These are phyloP conservation scores for Aspergillus sp. DNA, from an alignment of 2,329 filamentous ascomycete genomes.

Conservation along the genomic window DNA sequence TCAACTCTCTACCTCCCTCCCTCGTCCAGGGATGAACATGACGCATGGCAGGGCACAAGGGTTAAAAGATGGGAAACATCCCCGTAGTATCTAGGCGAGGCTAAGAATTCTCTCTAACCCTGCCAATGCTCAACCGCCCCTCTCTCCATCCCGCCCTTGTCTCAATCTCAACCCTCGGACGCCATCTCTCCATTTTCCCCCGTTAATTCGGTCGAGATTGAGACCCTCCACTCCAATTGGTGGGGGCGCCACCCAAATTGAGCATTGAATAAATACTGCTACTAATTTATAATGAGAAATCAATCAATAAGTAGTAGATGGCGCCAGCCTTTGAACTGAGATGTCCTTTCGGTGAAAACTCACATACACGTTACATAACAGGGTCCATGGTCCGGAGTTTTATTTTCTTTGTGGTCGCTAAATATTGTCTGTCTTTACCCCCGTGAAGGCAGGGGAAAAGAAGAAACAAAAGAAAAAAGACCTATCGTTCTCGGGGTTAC, in stretches of 20 bases:
- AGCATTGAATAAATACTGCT: neutral
- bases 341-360: neutral
- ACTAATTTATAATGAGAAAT: too few relatives aligned
- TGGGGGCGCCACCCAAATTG: slow-evolving; percentile 1
- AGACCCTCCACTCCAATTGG: neutral
- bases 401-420: neutral
- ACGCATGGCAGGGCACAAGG: neutral
- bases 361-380: neutral
- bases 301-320: neutral
- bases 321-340: neutral
- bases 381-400: neutral
- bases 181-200: neutral
- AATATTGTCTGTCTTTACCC: neutral
- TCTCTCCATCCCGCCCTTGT: slow-evolving; percentile 7
- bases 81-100: too few relatives aligned
- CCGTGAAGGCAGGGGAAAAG: neutral
- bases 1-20: neutral
- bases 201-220: slow-evolving; percentile 1
- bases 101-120: neutral
- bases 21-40: neutral
- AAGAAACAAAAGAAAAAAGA: neutral
- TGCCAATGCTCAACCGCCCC: neutral
- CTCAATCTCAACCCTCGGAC: neutral
- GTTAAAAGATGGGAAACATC: neutral
- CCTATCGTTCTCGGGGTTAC: neutral